Evolutionary conservation across 1,284 basidiomycete genomes (phyloP), one percentile per base, ranked within the genome.

Genomic region (Fomitiporia mediterranea): DNA sequence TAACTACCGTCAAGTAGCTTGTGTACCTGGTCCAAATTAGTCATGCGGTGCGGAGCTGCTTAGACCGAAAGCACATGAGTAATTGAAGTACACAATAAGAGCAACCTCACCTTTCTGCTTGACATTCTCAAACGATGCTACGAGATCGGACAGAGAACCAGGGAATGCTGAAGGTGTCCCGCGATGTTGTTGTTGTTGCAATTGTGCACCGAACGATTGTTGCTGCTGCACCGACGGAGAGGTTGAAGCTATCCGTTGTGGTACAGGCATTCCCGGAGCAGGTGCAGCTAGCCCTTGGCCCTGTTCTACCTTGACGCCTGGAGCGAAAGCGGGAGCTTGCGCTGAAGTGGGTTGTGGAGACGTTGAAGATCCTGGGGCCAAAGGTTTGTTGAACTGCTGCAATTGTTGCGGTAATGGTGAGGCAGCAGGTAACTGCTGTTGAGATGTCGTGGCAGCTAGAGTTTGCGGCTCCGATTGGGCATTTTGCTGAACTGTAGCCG

Each of bases 81-180:
- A 17, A 37, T 23, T n/a, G 55, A 53, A 15, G 49, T 15, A 43
- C n/a, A 28, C 13, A n/a, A 5, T 38, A 17, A 53, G 19, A 28
- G 21, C 21, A 19, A 57, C 38, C 34, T 60, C 64, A 92, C 92
- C 92, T 70, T 96, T 94, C 74, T 95, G 93, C 72, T 96, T 99
- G 61, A 93, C 94, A 48, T 82, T 89, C 73, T 98, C 96, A 68
- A 98, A 99, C 47, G 92, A 95, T 32, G 89, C 84, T 40, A 98
- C 95, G 52, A 99, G 78, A 69, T 98, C 95, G 15, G 93, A 91
- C 65, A 99, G 70, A 43, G 89, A 91, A 43, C 87, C 88, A 54
- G 83, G 94, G 78, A 89, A 86, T 9, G 72, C 62, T 37, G 74
- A 77, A 19, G 76, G 66, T 40, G 75, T 77, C 63, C 53, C 66